Evolutionary conservation across 2,329 filamentous ascomycete genomes (phyloP).

Genomic region (Arthrobotrys pseudoclavata): DNA sequence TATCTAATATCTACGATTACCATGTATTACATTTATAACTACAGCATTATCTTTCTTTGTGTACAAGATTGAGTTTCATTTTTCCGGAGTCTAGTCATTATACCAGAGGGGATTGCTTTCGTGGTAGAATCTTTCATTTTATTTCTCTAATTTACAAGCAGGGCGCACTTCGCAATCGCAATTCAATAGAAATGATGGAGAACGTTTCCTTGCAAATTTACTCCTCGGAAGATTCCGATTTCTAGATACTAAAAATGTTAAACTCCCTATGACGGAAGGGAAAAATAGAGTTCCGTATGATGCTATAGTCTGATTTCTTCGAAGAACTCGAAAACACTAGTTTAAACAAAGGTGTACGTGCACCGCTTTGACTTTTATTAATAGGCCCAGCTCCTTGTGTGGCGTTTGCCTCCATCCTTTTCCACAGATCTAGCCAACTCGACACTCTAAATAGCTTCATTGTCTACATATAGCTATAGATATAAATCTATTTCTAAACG

Average conservation of each 20-base stretch:
- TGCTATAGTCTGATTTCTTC: background rate
- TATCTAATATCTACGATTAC: conserved; percentile 49
- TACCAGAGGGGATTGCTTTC: conserved; percentile 50
- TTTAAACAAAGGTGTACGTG: background rate
- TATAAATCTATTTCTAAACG: background rate
- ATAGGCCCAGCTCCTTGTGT: conserved; percentile 8
- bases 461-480: background rate
- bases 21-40: conserved; percentile 49
- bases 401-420: background rate
- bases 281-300: conserved; percentile 16
- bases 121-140: conserved; percentile 33
- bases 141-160: conserved; percentile 40
- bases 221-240: conserved; percentile 10
- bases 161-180: conserved; percentile 25
- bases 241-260: background rate
- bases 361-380: conserved; percentile 15
- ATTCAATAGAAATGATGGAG: conserved; percentile 15
- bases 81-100: conserved; percentile 49
- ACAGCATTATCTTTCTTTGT: conserved; percentile 30
- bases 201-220: background rate
- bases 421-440: conserved; percentile 1
- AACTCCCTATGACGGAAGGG: background rate
- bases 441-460: background rate
- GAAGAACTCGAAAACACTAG: background rate
- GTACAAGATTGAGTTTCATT: conserved; percentile 55